A percentile compares a stretch with the other conserved stretches of the same genome.
phyloP scores from a whole-genome alignment of 2,329 filamentous ascomycete species.

The Calonectria pseudoreteaudii region DNA sequence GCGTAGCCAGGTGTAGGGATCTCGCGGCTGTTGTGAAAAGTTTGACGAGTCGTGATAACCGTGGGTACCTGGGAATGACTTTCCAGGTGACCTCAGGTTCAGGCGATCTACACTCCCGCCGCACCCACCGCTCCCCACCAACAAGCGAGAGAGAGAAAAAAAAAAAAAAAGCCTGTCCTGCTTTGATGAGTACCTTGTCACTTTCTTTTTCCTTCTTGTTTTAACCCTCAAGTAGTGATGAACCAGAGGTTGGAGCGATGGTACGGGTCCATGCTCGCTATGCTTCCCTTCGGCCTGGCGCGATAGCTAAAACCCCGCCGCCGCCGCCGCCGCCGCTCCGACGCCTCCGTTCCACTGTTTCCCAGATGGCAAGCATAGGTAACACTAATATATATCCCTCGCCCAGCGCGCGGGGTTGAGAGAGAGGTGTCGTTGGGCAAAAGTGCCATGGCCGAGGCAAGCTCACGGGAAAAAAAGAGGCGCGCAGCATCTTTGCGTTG shows the following conservation, averaged over 20 bases:
- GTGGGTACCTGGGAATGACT: not conserved
- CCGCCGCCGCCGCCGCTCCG: constrained; percentile 9
- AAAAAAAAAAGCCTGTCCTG: constrained; percentile 3
- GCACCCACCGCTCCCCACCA: constrained; percentile 1
- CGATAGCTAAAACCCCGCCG: constrained; percentile 14
- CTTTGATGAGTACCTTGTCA: constrained; percentile 6
- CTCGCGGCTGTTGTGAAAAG: not conserved
- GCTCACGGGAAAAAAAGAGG: not conserved
- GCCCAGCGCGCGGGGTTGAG: constrained; percentile 20
- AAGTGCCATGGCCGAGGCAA: not conserved
- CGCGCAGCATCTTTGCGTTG: not conserved
- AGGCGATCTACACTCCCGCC: constrained; percentile 18
- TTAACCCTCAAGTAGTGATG: not conserved
- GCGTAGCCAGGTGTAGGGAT: not conserved
- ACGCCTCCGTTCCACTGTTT: constrained; percentile 11
- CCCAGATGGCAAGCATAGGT: constrained; percentile 8
- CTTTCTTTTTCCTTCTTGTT: not conserved
- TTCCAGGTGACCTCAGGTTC: constrained; percentile 21
- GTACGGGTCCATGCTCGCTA: not conserved
- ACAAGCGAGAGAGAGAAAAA: not conserved
- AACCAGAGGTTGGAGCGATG: not conserved
- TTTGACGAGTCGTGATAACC: not conserved
- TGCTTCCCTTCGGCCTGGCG: not conserved
- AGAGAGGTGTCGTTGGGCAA: not conserved
- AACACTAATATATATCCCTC: constrained; percentile 10